phyloP scores from a whole-genome alignment of 768 basidiomycete genomes.

The Boletus rubescentipes region DNA sequence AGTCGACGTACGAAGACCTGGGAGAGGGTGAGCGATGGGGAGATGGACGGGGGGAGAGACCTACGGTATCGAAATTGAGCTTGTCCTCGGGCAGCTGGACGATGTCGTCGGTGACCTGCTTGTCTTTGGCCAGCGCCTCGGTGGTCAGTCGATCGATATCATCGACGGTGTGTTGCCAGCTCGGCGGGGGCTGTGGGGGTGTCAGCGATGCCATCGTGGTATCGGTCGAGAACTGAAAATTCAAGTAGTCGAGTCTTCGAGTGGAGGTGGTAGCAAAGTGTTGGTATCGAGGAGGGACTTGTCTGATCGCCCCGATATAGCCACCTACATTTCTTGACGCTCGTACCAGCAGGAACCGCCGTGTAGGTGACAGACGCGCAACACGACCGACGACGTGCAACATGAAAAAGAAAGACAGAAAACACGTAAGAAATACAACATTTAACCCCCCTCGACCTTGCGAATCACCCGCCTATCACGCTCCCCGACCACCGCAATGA shows the following conservation, averaged over 20 bases:
- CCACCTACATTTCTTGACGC: background rate
- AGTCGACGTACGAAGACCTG: conserved; percentile 72
- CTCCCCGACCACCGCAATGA: conserved; percentile 84
- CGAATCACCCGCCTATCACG: conserved; percentile 81
- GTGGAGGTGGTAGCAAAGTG: conserved; percentile 9
- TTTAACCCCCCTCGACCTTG: conserved; percentile 50
- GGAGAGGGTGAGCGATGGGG: background rate
- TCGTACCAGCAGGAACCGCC: background rate
- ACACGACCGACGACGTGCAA: conserved; percentile 4
- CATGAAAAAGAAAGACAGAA: background rate
- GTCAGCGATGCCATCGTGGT: conserved; percentile 46
- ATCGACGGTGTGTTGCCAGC: conserved; percentile 68
- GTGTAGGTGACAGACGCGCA: background rate
- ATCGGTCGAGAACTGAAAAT: conserved; percentile 7
- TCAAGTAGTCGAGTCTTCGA: no score
- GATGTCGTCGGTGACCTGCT: conserved; percentile 56
- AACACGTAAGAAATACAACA: conserved; percentile 7
- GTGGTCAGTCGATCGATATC: conserved; percentile 60
- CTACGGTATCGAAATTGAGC: conserved; percentile 66
- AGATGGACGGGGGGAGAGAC: conserved; percentile 16
- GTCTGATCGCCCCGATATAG: conserved; percentile 18
- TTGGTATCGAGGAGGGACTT: background rate
- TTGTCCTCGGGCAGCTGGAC: conserved; percentile 57
- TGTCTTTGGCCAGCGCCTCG: conserved; percentile 56
- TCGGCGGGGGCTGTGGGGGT: conserved; percentile 65